phyloP scores from a whole-genome alignment of 2,329 filamentous ascomycete species.

The Aspergillus novofumigatus region DNA sequence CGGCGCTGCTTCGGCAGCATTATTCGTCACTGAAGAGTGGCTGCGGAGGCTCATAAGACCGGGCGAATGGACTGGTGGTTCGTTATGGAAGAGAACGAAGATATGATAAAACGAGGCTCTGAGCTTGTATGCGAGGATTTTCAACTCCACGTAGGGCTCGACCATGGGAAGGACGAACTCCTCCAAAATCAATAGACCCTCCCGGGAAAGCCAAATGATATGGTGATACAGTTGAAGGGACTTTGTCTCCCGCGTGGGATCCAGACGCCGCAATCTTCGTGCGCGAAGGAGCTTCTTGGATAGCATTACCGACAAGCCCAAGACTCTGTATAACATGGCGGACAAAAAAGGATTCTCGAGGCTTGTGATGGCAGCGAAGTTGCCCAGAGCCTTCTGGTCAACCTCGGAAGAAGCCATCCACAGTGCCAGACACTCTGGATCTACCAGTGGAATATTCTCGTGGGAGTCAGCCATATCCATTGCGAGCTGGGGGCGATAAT shows the following conservation, averaged over 20 bases:
- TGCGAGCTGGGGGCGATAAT: neutral
- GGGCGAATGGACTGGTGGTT: constrained; percentile 67
- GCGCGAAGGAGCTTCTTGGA: constrained; percentile 78
- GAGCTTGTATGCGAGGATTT: constrained; percentile 86
- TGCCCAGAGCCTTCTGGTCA: constrained; percentile 93
- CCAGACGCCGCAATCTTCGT: constrained; percentile 76
- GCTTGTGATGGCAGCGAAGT: constrained; percentile 75
- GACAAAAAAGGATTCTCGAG: constrained; percentile 72
- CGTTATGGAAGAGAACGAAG: constrained; percentile 93
- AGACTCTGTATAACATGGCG: constrained; percentile 77
- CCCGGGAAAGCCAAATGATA: constrained; percentile 91
- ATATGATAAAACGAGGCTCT: constrained; percentile 95
- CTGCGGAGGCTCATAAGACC: constrained; percentile 43
- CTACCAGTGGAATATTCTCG: constrained; percentile 26
- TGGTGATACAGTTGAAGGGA: constrained; percentile 81
- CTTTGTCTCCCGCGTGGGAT: constrained; percentile 71
- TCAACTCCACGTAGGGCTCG: constrained; percentile 72
- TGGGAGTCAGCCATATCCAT: constrained; percentile 26
- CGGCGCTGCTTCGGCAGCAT: constrained; percentile 21
- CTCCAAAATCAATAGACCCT: constrained; percentile 84
- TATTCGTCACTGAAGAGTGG: constrained; percentile 25
- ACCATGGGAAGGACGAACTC: constrained; percentile 81
- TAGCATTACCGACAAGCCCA: constrained; percentile 85
- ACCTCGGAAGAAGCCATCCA: constrained; percentile 94
- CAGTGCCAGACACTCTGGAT: constrained; percentile 31